These are phyloP conservation scores for Rhodamnia argentea DNA, from an alignment of 345 rosid genomes.

Conservation along the genomic window DNA sequence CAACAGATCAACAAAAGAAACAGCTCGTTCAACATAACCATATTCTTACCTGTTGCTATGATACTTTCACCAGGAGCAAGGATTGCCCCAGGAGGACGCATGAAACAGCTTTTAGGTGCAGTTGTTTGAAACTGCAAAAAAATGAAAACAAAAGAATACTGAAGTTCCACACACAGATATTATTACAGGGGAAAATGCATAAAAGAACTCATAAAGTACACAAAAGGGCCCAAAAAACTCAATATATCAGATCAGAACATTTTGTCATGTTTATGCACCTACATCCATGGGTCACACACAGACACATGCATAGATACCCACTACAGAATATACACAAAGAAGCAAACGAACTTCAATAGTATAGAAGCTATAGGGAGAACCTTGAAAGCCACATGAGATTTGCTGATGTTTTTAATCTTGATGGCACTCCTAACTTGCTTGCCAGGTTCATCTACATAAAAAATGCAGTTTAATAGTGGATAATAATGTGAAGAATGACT, in stretches of 20 bases:
- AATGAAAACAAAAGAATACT: not conserved
- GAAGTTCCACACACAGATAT: not conserved
- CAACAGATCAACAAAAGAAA: not conserved
- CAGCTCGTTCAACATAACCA: not conserved
- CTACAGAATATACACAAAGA: not conserved
- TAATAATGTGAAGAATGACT: not conserved
- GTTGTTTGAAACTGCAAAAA: slow-evolving; percentile 88
- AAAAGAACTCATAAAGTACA: not conserved
- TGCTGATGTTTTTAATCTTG: slow-evolving; percentile 88
- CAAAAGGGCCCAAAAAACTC: not conserved
- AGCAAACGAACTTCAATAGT: not conserved
- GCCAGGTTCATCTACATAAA: slow-evolving; percentile 84
- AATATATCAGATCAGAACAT: not conserved
- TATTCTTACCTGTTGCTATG: slow-evolving; percentile 68
- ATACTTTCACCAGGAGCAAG: slow-evolving; percentile 90
- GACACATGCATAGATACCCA: not conserved
- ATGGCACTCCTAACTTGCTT: slow-evolving; percentile 96
- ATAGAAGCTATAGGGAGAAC: slow-evolving; percentile 14
- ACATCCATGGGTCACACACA: not conserved
- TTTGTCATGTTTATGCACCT: not conserved
- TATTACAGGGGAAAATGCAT: not conserved
- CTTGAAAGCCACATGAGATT: slow-evolving; percentile 91
- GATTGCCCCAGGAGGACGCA: slow-evolving; percentile 98
- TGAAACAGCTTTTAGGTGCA: slow-evolving; percentile 97
- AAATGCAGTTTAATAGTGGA: not conserved